Evolutionary conservation across 2,329 filamentous ascomycete species (phyloP).

Genomic region (Colletotrichum cereale): DNA sequence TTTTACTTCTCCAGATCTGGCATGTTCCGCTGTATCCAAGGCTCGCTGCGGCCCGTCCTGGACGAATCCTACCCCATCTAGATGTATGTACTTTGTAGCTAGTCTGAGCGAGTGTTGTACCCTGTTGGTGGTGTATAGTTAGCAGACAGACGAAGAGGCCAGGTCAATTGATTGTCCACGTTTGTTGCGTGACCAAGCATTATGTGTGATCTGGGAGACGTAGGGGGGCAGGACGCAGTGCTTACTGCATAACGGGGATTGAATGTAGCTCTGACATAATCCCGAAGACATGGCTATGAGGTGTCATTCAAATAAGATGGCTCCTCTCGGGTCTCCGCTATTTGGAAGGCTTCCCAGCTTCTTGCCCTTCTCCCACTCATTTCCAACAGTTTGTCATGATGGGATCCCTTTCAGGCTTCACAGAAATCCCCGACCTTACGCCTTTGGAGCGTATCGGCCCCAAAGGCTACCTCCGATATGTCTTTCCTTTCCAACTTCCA

Average conservation of each 20-base stretch:
- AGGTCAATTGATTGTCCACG: not conserved
- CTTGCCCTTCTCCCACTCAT: not conserved
- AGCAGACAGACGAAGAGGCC: not conserved
- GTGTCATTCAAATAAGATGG: not conserved
- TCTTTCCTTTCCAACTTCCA: constrained; percentile 51
- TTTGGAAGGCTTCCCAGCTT: too few species aligned
- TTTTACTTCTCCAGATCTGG: too few species aligned
- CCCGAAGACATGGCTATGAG: not conserved
- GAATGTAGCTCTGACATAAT: not conserved
- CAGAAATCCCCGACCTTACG: constrained; percentile 44
- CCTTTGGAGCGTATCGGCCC: constrained; percentile 49
- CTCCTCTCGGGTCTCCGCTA: too few species aligned
- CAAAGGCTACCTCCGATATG: constrained; percentile 44
- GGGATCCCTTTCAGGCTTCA: constrained; percentile 21
- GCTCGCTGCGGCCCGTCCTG: too few species aligned
- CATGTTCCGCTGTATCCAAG: too few species aligned
- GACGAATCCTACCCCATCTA: too few species aligned
- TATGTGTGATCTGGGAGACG: too few species aligned
- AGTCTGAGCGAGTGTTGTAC: too few species aligned
- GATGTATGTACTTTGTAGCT: too few species aligned
- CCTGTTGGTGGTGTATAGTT: not conserved
- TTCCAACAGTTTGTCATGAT: not conserved
- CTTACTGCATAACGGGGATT: too few species aligned
- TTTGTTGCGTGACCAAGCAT: too few species aligned
- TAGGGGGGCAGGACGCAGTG: too few species aligned